Evolutionary conservation across 2,329 filamentous ascomycete species (phyloP).

Genomic region (Diaporthe humulicola): DNA sequence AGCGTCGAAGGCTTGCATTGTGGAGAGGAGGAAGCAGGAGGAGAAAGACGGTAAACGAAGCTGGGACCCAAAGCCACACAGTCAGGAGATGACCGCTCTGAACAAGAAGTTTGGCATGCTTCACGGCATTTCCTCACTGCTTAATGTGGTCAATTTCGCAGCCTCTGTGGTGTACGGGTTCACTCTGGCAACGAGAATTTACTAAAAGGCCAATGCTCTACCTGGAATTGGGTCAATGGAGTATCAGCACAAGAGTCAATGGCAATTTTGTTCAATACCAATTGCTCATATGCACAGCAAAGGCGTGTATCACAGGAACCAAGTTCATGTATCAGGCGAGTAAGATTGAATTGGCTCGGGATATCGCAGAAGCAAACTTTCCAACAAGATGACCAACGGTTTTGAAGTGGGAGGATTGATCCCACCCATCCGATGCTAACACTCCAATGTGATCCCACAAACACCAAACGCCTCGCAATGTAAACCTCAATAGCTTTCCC

Average conservation of each 20-base stretch:
- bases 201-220: conserved; percentile 48
- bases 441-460: not conserved
- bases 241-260: not conserved
- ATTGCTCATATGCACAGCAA: not conserved
- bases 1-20: conserved; percentile 80
- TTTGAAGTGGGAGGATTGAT: too few species aligned
- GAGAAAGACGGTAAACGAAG: conserved; percentile 90
- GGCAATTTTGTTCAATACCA: not conserved
- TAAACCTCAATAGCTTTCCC: not conserved
- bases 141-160: conserved; percentile 81
- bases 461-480: conserved; percentile 27
- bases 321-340: not conserved
- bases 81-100: conserved; percentile 83
- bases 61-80: conserved; percentile 84
- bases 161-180: conserved; percentile 84
- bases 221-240: not conserved
- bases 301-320: not conserved
- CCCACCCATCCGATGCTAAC: not conserved
- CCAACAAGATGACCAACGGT: not conserved
- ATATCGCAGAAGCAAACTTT: not conserved
- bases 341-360: conserved; percentile 11
- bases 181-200: conserved; percentile 74
- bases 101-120: conserved; percentile 84
- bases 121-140: conserved; percentile 84
- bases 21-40: conserved; percentile 84